These are phyloP conservation scores for Tuber calosporum DNA, from an alignment of 495 filamentous ascomycete genomes.

Conservation along the genomic window DNA sequence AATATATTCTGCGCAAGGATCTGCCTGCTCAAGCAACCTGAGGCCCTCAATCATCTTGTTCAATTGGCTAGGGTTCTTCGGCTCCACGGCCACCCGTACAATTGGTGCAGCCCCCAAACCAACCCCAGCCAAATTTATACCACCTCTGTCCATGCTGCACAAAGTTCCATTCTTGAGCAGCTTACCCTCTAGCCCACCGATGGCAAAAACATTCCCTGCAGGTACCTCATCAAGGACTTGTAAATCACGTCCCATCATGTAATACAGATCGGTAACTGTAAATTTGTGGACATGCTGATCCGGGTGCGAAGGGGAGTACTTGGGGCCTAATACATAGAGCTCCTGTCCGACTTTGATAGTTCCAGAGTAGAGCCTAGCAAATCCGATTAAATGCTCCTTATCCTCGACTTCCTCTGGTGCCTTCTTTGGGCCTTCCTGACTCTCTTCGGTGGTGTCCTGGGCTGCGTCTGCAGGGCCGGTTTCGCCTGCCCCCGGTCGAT, in stretches of 20 bases:
- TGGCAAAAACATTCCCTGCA: constrained; percentile 92
- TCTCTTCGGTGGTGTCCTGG: constrained; percentile 46
- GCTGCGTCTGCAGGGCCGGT: constrained; percentile 49
- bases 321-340: constrained; percentile 83
- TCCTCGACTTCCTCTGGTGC: constrained; percentile 53
- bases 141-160: constrained; percentile 77
- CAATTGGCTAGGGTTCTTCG: constrained; percentile 75
- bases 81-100: constrained; percentile 89
- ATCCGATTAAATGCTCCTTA: constrained; percentile 84
- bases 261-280: constrained; percentile 79
- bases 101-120: constrained; percentile 74
- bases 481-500: constrained; percentile 13
- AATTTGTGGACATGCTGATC: constrained; percentile 73
- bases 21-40: constrained; percentile 81
- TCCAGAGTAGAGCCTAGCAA: constrained; percentile 87
- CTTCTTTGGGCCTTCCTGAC: constrained; percentile 41
- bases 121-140: constrained; percentile 87
- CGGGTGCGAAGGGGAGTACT: constrained; percentile 76
- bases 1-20: constrained; percentile 93
- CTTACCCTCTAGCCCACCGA: constrained; percentile 81
- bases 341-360: constrained; percentile 81
- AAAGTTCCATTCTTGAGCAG: constrained; percentile 92
- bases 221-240: constrained; percentile 78
- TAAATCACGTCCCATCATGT: constrained; percentile 88
- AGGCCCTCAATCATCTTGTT: constrained; percentile 89